These are phyloP conservation scores for Cydonia oblonga DNA, from an alignment of 331 rosid species.

Conservation along the genomic window DNA sequence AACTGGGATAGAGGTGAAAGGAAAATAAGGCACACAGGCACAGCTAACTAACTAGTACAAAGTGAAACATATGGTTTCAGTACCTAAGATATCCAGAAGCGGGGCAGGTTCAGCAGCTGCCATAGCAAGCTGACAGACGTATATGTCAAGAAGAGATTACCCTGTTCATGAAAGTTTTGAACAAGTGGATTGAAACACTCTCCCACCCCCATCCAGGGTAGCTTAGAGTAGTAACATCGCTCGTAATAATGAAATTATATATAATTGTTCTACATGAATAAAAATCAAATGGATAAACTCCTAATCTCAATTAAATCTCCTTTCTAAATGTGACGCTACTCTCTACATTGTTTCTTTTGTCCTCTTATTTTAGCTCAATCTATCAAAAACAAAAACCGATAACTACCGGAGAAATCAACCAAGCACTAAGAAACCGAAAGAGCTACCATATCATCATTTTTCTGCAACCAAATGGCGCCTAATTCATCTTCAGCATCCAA, in stretches of 20 bases:
- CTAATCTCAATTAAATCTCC: not conserved
- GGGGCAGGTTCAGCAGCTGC: slow-evolving; percentile 32
- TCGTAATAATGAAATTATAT: not conserved
- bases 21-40: not conserved
- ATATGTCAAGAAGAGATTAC: not conserved
- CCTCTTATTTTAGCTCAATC: not conserved
- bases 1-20: slow-evolving; percentile 29
- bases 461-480: not conserved
- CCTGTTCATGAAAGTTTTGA: not conserved
- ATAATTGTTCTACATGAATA: not conserved
- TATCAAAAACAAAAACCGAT: not conserved
- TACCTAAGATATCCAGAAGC: slow-evolving; percentile 36
- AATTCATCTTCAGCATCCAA: not conserved
- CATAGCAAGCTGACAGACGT: slow-evolving; percentile 25
- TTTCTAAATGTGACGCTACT: not conserved
- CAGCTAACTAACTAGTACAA: not conserved
- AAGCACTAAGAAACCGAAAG: not conserved
- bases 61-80: not conserved
- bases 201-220: not conserved
- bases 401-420: not conserved
- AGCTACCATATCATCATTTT: not conserved
- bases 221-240: too few species aligned
- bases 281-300: too few species aligned
- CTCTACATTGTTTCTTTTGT: not conserved
- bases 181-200: not conserved